These are phyloP conservation scores for Dendrobium huoshanense DNA, from an alignment of 106 monocot genomes.

Conservation along the genomic window DNA sequence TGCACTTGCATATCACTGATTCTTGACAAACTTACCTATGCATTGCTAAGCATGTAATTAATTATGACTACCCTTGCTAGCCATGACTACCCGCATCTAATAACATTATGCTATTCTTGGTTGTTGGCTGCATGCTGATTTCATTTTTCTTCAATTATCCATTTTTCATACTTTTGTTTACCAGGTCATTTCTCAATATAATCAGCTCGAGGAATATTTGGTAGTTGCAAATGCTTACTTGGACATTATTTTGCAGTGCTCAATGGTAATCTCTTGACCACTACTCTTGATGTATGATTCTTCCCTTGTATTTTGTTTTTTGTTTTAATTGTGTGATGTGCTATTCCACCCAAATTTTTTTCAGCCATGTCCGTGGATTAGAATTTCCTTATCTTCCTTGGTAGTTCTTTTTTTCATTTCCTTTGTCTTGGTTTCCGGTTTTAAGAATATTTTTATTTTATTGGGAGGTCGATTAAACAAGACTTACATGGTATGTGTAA, in stretches of 20 bases:
- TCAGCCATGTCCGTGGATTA: too few relatives aligned
- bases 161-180: neutral
- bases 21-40: neutral
- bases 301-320: neutral
- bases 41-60: neutral
- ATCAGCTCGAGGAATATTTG: slow-evolving; percentile 26
- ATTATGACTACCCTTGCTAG: neutral
- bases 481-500: too few relatives aligned
- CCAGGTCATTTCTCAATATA: slow-evolving; percentile 25
- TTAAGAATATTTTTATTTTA: too few relatives aligned
- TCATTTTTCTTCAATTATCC: neutral
- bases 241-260: slow-evolving; percentile 24
- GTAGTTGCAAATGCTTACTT: slow-evolving; percentile 27
- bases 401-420: too few relatives aligned
- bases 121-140: neutral
- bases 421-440: too few relatives aligned
- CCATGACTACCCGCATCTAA: neutral
- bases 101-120: neutral
- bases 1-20: neutral
- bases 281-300: neutral
- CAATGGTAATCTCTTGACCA: slow-evolving; percentile 9
- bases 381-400: too few relatives aligned
- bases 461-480: too few relatives aligned
- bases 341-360: too few relatives aligned
- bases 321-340: neutral